Percentiles rank a stretch among this genome's conserved stretches.
These are phyloP conservation scores for Pseudohyphozyma bogoriensis DNA, from an alignment of 768 basidiomycete genomes.

Conservation along the genomic window DNA sequence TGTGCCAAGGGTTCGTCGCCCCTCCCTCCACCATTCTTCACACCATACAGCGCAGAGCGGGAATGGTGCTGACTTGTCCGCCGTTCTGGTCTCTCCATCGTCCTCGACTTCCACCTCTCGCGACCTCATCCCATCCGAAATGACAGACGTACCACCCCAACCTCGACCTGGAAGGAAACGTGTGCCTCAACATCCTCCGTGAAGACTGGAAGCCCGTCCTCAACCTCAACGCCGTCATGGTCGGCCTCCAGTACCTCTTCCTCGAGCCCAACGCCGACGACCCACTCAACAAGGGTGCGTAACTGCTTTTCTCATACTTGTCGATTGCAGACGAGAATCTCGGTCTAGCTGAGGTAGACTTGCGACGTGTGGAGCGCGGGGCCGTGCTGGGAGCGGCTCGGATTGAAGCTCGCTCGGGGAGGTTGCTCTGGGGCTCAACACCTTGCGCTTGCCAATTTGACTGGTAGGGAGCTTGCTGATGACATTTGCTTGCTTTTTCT, in stretches of 20 bases:
- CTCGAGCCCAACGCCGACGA: conserved; percentile 98
- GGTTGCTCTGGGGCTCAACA: too few relatives aligned
- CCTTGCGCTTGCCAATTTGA: too few relatives aligned
- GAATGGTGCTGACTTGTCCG: too few relatives aligned
- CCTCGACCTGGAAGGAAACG: conserved; percentile 94
- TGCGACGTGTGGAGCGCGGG: too few relatives aligned
- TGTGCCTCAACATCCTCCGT: conserved; percentile 93
- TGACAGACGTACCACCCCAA: conserved; percentile 97
- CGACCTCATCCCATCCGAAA: background rate
- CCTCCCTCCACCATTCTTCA: background rate
- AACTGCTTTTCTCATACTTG: background rate
- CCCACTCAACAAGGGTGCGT: conserved; percentile 89
- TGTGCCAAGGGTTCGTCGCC: conserved; percentile 62
- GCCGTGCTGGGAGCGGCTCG: too few relatives aligned
- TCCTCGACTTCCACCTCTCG: background rate
- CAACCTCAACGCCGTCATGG: conserved; percentile 95
- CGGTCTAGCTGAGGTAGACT: too few relatives aligned
- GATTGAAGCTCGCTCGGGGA: too few relatives aligned
- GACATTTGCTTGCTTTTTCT: background rate
- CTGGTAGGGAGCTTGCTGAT: too few relatives aligned
- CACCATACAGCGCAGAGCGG: too few relatives aligned
- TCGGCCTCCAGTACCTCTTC: conserved; percentile 95
- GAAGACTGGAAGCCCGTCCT: conserved; percentile 99
- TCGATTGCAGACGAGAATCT: too few relatives aligned
- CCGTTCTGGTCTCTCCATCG: background rate